These are phyloP conservation scores for Penicillium freii DNA, from an alignment of 2,329 filamentous ascomycete species.

Conservation along the genomic window DNA sequence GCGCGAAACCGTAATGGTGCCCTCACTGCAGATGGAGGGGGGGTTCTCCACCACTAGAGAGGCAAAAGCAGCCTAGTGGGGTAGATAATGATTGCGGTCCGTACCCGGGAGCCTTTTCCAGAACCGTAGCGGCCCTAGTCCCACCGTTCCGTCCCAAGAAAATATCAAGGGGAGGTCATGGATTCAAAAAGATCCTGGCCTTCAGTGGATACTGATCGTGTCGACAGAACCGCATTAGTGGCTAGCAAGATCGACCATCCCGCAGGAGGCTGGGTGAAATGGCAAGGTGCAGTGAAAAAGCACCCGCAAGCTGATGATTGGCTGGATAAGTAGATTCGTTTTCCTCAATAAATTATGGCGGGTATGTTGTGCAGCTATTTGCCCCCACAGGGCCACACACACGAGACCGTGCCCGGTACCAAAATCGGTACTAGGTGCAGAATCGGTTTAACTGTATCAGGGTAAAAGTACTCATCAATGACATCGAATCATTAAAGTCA, in stretches of 20 bases:
- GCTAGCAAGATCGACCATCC: constrained; percentile 26
- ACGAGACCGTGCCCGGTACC: constrained; percentile 19
- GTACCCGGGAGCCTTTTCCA: constrained; percentile 24
- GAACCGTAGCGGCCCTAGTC: constrained; percentile 12
- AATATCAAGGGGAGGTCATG: constrained; percentile 4
- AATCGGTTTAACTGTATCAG: not conserved
- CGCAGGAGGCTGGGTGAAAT: constrained; percentile 33
- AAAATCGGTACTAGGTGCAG: constrained; percentile 10
- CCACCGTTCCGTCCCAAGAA: not conserved
- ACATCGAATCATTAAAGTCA: not conserved
- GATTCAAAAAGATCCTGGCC: constrained; percentile 15
- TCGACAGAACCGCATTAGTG: constrained; percentile 22
- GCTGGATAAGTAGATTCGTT: constrained; percentile 10
- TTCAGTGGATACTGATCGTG: constrained; percentile 16
- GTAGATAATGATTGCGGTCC: constrained; percentile 20
- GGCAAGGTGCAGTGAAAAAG: constrained; percentile 25
- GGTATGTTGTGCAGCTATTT: constrained; percentile 26
- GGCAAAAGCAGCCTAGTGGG: constrained; percentile 15
- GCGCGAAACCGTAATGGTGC: constrained; percentile 9
- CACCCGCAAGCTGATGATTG: constrained; percentile 15
- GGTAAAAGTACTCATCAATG: not conserved
- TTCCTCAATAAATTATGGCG: constrained; percentile 10
- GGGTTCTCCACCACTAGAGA: constrained; percentile 10
- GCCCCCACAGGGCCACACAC: constrained; percentile 11
- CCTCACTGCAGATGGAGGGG: constrained; percentile 9